Conservation (phyloP, 495 filamentous ascomycete species). For the Talaromyces proteolyticus region DNA sequence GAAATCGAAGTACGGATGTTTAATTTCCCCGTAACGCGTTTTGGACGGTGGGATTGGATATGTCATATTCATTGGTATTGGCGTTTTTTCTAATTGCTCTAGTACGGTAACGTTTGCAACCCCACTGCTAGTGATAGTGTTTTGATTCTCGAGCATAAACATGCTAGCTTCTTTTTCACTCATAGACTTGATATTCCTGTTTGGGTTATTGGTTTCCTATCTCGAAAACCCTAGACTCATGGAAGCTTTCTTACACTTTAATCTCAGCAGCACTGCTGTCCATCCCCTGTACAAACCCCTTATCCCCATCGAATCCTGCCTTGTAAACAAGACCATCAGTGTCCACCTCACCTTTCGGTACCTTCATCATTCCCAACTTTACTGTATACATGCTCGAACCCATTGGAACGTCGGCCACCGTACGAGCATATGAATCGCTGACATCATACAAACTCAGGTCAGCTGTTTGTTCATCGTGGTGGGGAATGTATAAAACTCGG, state of each 20-base stretch:
- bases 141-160: background rate
- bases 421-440: background rate
- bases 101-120: background rate
- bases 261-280: background rate
- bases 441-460: background rate
- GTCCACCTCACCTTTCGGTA: background rate
- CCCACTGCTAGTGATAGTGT: background rate
- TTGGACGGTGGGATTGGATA: conserved; percentile 4
- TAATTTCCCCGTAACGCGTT: conserved; percentile 1
- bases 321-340: background rate
- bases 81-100: background rate
- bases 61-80: conserved; percentile 3
- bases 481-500: conserved; percentile 1
- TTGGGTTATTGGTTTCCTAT: conserved; percentile 1
- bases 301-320: conserved; percentile 2
- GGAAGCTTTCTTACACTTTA: background rate
- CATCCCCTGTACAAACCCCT: background rate
- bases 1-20: conserved; percentile 6
- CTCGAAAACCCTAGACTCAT: background rate
- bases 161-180: conserved; percentile 3
- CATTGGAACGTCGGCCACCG: background rate
- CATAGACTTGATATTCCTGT: background rate
- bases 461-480: background rate
- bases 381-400: conserved; percentile 5
- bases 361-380: conserved; percentile 1